These are phyloP conservation scores for Calycina herbarum DNA, from an alignment of 2,329 filamentous ascomycete genomes.

Conservation along the genomic window DNA sequence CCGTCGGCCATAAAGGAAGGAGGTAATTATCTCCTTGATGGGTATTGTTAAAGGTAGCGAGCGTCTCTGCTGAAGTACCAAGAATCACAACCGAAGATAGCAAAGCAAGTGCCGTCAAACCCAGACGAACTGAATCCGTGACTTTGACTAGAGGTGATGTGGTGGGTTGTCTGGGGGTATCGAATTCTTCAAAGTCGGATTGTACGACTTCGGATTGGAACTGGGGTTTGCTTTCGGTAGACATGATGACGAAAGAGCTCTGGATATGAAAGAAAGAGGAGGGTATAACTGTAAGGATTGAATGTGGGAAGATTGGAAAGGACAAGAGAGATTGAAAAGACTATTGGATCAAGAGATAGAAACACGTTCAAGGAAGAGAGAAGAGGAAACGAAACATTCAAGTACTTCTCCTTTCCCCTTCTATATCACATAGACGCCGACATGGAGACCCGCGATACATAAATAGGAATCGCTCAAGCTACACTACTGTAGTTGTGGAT, in stretches of 20 bases:
- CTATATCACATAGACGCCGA: slow-evolving; percentile 28
- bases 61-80: slow-evolving; percentile 54
- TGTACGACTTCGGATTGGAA: slow-evolving; percentile 25
- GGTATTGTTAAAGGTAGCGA: slow-evolving; percentile 57
- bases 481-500: neutral
- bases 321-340: slow-evolving; percentile 19
- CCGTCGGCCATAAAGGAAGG: slow-evolving; percentile 57
- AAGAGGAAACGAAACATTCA: slow-evolving; percentile 33
- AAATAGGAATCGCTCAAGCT: slow-evolving; percentile 27
- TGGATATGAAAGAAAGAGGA: neutral
- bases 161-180: slow-evolving; percentile 20
- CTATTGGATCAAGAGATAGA: slow-evolving; percentile 14
- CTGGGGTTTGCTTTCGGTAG: slow-evolving; percentile 25
- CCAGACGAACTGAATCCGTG: slow-evolving; percentile 48
- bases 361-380: neutral
- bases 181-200: slow-evolving; percentile 29
- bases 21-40: slow-evolving; percentile 47
- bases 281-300: neutral
- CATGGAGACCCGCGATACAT: slow-evolving; percentile 20
- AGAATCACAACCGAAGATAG: slow-evolving; percentile 53
- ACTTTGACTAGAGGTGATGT: slow-evolving; percentile 14
- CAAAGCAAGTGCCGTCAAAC: slow-evolving; percentile 51
- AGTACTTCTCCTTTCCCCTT: slow-evolving; percentile 31
- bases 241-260: slow-evolving; percentile 12
- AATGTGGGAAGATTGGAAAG: slow-evolving; percentile 10